These are phyloP conservation scores for Adansonia rubrostipa DNA, from an alignment of 441 rosid species.

Conservation along the genomic window DNA sequence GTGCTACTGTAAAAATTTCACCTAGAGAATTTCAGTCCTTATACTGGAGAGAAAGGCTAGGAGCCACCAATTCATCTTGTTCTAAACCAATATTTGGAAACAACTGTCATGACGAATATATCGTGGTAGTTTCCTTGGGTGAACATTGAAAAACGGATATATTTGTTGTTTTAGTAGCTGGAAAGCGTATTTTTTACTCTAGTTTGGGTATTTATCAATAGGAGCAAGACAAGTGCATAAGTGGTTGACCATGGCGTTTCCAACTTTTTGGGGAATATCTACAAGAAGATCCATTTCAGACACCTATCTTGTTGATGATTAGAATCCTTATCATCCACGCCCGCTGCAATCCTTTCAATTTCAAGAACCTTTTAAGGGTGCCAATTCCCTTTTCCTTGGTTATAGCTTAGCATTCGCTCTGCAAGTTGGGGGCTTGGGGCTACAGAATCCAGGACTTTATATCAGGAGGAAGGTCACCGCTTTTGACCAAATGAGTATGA, in stretches of 20 bases:
- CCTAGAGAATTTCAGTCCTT: neutral
- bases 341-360: conserved; percentile 22
- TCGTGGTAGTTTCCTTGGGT: neutral
- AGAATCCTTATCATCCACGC: conserved; percentile 51
- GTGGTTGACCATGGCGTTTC: conserved; percentile 21
- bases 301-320: conserved; percentile 19
- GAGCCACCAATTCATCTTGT: neutral
- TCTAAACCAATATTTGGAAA: neutral
- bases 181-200: neutral
- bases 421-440: conserved; percentile 38
- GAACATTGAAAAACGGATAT: neutral
- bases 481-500: too few species aligned
- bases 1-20: neutral
- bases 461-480: too few species aligned
- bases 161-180: neutral
- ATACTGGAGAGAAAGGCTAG: neutral
- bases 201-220: neutral
- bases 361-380: conserved; percentile 31
- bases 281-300: conserved; percentile 16
- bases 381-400: neutral
- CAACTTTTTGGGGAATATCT: conserved; percentile 14
- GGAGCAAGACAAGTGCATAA: neutral
- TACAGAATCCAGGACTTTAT: conserved; percentile 16
- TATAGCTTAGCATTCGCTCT: conserved; percentile 17
- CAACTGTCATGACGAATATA: neutral